Percentiles rank a stretch among this genome's conserved stretches.
Evolutionary conservation across 2,329 filamentous ascomycete genomes (phyloP).

Genomic region (Exophiala phaeomuriformis): DNA sequence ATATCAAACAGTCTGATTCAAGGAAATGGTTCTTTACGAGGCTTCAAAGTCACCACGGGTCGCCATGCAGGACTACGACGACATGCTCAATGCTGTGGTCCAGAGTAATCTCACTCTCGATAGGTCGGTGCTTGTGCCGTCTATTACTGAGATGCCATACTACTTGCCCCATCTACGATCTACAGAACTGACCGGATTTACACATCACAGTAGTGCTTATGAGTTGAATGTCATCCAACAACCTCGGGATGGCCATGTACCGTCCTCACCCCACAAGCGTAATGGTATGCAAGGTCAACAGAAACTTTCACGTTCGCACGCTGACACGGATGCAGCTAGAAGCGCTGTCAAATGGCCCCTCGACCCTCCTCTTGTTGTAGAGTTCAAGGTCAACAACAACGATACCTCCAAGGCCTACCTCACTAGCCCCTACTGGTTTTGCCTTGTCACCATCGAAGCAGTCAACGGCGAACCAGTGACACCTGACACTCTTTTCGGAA

Average conservation of each 20-base stretch:
- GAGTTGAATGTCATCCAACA: slow-evolving; percentile 5
- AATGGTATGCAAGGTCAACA: background rate
- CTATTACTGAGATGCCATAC: slow-evolving; percentile 1
- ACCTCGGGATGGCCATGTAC: slow-evolving; percentile 1
- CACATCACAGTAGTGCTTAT: slow-evolving; percentile 4
- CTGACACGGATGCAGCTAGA: background rate
- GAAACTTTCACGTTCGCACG: background rate
- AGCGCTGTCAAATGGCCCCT: slow-evolving; percentile 6
- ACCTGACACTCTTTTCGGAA: slow-evolving; percentile 34
- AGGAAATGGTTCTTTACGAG: background rate
- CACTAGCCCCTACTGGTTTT: slow-evolving; percentile 9
- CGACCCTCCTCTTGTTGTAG: slow-evolving; percentile 9
- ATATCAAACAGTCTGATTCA: background rate
- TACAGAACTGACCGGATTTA: slow-evolving; percentile 4
- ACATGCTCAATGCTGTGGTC: background rate
- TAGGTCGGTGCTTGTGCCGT: slow-evolving; percentile 6
- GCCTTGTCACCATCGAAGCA: slow-evolving; percentile 2
- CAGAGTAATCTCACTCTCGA: background rate
- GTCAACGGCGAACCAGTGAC: slow-evolving; percentile 6
- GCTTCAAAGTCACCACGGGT: background rate
- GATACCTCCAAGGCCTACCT: slow-evolving; percentile 5
- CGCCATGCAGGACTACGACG: background rate
- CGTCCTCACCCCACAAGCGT: background rate
- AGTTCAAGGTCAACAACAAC: slow-evolving; percentile 3
- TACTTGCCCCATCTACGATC: background rate